Base-by-base conservation (phyloP, 345 rosid species). In the Lepidium sativum region DNA sequence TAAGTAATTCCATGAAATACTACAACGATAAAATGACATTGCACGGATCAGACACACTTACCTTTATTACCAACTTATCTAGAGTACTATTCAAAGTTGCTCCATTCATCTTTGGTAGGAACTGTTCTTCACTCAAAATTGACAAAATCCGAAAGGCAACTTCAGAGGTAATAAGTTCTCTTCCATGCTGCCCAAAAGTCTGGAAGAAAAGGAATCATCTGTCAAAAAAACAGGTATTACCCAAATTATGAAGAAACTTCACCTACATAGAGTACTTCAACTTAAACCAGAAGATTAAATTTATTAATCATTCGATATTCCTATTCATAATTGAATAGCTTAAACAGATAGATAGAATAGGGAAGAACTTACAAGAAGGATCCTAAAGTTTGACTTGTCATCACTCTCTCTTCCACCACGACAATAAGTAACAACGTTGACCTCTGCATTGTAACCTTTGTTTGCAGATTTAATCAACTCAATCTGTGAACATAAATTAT, bases 181-280 rank as follows among this genome's bases (percentile, higher is more conserved):
- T 81, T 37, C 96, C 95, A 65, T 94, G 97, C 88, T 95, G 99
- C 60, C 99, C 99, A 76, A 95, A 95, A 88, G 91, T 91, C 99
- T 95, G 95, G 92, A 94, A 88, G 86, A 88, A 92, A 95, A 95
- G 91, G 82, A 88, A 91, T 88, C 82, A 88, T 88, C 92, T 88
- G 89, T 90, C 92, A 88, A 84, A 54, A 86, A 82, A 76, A 84
- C 81, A 85, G 77, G 79, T 84, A 82, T 80, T 73, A 84, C 91
- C 33, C 63, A 75, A 78, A 71, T 65, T 79, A 80, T 74, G 77
- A 82, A 52, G 67, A 59, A 57, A 57, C 40, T 50, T 57, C 47
- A 65, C 57, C 63, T 55, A 31, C 3, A 6, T 4, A 23, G 41
- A 15, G 45, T 44, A 43, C 15, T 15, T 23, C 10, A 49, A 15